phyloP scores from a whole-genome alignment of 306 rosid genomes.

The Prunus padus region DNA sequence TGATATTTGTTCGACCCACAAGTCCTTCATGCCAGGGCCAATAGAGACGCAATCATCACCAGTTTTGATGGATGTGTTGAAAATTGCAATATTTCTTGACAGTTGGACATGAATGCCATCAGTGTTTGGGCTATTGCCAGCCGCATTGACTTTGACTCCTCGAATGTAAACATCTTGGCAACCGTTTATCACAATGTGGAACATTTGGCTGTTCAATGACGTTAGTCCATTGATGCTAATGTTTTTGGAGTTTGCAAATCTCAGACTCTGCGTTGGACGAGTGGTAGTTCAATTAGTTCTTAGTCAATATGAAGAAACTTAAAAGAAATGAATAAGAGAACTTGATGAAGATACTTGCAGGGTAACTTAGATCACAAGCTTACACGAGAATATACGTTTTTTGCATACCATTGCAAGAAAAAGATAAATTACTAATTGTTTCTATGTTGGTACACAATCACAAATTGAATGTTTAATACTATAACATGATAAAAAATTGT shows the following conservation, averaged over 20 bases:
- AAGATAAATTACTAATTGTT: no score
- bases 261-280: constrained; percentile 8
- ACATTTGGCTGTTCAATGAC: constrained; percentile 30
- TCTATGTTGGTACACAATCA: no score
- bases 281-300: background rate
- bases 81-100: constrained; percentile 12
- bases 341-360: no score
- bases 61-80: constrained; percentile 18
- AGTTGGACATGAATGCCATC: constrained; percentile 30
- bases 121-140: constrained; percentile 23
- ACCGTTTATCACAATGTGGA: constrained; percentile 26
- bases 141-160: constrained; percentile 6
- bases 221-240: background rate
- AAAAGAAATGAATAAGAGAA: no score
- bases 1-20: constrained; percentile 25
- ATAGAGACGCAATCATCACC: constrained; percentile 32
- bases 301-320: no score
- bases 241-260: constrained; percentile 19
- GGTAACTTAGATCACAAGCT: no score
- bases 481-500: background rate
- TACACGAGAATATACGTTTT: no score
- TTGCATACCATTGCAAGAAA: no score
- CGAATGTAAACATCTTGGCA: constrained; percentile 20
- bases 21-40: constrained; percentile 26
- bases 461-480: no score